A percentile compares a stretch with the other conserved stretches of the same genome.
phyloP scores from a whole-genome alignment of 805 yeast species.

The Cyberlindnera euphorbiae region DNA sequence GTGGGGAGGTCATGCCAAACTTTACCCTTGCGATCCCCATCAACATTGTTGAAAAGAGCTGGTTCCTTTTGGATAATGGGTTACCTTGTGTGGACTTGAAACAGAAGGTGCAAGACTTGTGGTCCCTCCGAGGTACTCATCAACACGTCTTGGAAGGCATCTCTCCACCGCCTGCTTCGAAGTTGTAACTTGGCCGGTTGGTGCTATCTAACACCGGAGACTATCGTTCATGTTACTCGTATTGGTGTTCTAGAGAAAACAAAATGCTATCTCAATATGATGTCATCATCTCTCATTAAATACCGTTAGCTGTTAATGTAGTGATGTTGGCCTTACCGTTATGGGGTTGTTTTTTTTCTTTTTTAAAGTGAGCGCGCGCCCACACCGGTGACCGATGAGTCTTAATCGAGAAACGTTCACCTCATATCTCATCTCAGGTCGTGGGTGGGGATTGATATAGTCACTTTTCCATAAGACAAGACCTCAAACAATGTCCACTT shows the following conservation, averaged over 20 bases:
- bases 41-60: slow-evolving; percentile 21
- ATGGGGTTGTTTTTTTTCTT: slow-evolving; percentile 1
- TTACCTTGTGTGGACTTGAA: slow-evolving; percentile 11
- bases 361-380: not conserved
- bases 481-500: slow-evolving; percentile 79
- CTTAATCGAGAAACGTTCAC: no score
- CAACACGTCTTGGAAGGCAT: slow-evolving; percentile 7
- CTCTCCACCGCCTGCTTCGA: not conserved
- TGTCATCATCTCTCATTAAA: no score
- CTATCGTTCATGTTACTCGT: no score
- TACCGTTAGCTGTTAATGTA: no score
- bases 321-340: not conserved
- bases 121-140: slow-evolving; percentile 24
- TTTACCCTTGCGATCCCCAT: slow-evolving; percentile 26
- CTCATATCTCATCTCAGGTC: no score
- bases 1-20: slow-evolving; percentile 26
- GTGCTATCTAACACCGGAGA: no score
- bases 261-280: no score
- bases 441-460: no score
- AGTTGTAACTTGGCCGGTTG: not conserved
- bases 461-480: no score
- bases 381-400: not conserved
- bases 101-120: slow-evolving; percentile 15
- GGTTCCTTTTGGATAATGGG: slow-evolving; percentile 15
- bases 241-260: no score